phyloP scores from a whole-genome alignment of 1,284 basidiomycete genomes.

The Fomitopsis palustris region DNA sequence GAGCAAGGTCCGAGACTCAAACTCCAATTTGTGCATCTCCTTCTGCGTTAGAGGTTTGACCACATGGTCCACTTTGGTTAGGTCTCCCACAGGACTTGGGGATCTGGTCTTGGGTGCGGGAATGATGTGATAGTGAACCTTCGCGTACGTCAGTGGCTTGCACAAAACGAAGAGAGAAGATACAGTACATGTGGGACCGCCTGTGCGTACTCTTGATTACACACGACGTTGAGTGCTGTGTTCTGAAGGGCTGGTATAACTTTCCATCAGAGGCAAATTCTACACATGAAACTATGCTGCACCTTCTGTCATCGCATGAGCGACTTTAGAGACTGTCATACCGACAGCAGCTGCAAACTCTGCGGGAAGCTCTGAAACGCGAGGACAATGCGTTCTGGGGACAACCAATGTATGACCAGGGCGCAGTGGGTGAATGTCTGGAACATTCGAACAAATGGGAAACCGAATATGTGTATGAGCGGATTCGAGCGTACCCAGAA shows the following conservation, averaged over 20 bases:
- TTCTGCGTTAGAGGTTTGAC: slow-evolving; percentile 34
- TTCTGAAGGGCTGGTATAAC: slow-evolving; percentile 49
- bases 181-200: slow-evolving; percentile 71
- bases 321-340: slow-evolving; percentile 54
- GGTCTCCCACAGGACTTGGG: slow-evolving; percentile 8
- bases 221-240: slow-evolving; percentile 69
- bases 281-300: background rate
- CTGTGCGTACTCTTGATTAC: slow-evolving; percentile 80
- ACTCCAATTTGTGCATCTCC: slow-evolving; percentile 58
- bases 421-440: slow-evolving; percentile 71
- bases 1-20: slow-evolving; percentile 50
- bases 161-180: background rate
- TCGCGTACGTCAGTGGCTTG: background rate
- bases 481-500: slow-evolving; percentile 46
- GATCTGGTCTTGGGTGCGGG: slow-evolving; percentile 56
- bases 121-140: slow-evolving; percentile 81
- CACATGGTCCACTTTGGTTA: slow-evolving; percentile 15
- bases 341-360: slow-evolving; percentile 59
- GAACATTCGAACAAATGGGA: background rate
- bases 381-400: slow-evolving; percentile 58
- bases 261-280: background rate
- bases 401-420: slow-evolving; percentile 67
- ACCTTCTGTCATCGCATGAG: slow-evolving; percentile 62
- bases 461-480: too few relatives aligned
- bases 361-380: slow-evolving; percentile 63